Evolutionary conservation across 495 filamentous ascomycete genomes (phyloP), one percentile per base, ranked within the genome.

Genomic region (Saxophila tyrrhenica): DNA sequence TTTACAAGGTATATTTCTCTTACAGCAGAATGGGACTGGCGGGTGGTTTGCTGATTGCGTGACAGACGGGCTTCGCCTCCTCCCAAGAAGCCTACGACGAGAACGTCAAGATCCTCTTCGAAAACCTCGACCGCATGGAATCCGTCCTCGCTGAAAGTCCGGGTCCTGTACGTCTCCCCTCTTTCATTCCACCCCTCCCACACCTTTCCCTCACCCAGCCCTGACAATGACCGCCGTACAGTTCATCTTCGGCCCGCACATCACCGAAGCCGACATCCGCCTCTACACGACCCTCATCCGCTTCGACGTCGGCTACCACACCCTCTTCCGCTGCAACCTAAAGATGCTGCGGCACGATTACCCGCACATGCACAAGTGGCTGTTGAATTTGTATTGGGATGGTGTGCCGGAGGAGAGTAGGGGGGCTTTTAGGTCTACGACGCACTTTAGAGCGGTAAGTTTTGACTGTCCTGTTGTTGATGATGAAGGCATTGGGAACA

Each of bases 291-390:
- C 83, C 0, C 72, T 84, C 29, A 73, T 79, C 39, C 73, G 84
- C 24, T 86, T 86, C 57, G 82, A 88, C 64, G 76, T 79, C 24
- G 77, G 77, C 16, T 86, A 86, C 65, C 71, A 80, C 52, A 80
- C 77, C 44, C 69, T 85, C 65, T 86, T 86, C 71, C 76, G 75
- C 62, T 84, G 82, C 64, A 87, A 86, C 64, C 39, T 87, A 46
- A 78, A 78, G 55, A 82, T 84, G 71, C 84, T 88, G 53, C 70
- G 83, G 25, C 71, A 75, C 55, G 83, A 82, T 55, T 90, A 88
- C 65, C 86, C 86, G 13, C 67, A 68, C 5, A 70, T 89, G 25
- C 75, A 89, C 60, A 68, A 66, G 46, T 89, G 86, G 86, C 70
- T 87, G 66, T 70, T 80, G 55, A 70, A 77, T 35, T 68, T 90